Percentiles rank a stretch among this genome's conserved stretches.
phyloP scores from a whole-genome alignment of 2,329 filamentous ascomycete species.

The Aspergillus aculeatus region DNA sequence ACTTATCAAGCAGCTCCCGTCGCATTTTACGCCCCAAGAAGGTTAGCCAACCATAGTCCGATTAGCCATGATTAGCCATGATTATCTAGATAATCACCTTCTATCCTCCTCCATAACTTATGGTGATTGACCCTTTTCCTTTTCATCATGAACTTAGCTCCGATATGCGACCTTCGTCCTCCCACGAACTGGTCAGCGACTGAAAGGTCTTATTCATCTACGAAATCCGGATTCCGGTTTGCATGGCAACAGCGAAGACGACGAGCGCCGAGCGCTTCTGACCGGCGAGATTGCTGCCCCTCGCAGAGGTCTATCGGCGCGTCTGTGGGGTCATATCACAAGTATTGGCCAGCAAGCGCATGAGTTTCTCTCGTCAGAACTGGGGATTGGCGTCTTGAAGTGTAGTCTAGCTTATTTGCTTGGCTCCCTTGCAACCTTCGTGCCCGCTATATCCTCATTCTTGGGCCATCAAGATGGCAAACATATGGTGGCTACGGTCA shows the following conservation, averaged over 20 bases:
- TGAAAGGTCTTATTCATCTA: constrained; percentile 75
- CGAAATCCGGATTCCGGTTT: constrained; percentile 51
- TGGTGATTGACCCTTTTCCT: neutral
- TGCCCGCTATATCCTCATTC: constrained; percentile 67
- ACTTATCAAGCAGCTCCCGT: constrained; percentile 31
- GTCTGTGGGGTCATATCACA: constrained; percentile 30
- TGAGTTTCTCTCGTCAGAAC: constrained; percentile 67
- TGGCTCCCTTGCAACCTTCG: constrained; percentile 82
- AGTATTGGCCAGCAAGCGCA: constrained; percentile 46
- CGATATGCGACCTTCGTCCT: constrained; percentile 85
- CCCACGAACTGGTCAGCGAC: constrained; percentile 79
- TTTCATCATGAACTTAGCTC: constrained; percentile 34
- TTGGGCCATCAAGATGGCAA: constrained; percentile 86
- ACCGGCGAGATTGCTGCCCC: constrained; percentile 22
- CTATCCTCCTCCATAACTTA: neutral
- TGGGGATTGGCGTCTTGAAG: constrained; percentile 79
- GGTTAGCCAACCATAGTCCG: constrained; percentile 20
- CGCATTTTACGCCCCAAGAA: constrained; percentile 35
- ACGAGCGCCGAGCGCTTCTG: constrained; percentile 40
- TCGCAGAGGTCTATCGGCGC: constrained; percentile 16
- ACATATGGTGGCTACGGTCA: constrained; percentile 89
- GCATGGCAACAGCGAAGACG: constrained; percentile 30
- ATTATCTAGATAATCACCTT: neutral
- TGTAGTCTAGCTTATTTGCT: constrained; percentile 87
- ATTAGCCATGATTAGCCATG: neutral